These are phyloP conservation scores for Sporothrix sp. DNA, from an alignment of 2,329 filamentous ascomycete genomes.

Conservation along the genomic window DNA sequence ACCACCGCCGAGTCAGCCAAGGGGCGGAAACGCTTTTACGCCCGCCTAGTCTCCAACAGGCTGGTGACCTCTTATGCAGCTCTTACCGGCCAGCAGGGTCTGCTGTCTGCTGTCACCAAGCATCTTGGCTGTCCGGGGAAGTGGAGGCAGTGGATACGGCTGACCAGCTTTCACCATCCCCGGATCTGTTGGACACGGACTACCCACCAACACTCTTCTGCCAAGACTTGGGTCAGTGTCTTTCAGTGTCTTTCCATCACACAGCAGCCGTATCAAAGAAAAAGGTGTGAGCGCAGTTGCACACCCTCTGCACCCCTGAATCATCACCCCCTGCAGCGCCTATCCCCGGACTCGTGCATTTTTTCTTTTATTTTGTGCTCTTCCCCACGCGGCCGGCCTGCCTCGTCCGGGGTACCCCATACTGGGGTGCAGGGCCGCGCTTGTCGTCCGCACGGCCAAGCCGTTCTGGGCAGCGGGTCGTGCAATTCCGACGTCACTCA, in stretches of 20 bases:
- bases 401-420: not conserved
- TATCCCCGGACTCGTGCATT: not conserved
- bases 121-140: too few species aligned
- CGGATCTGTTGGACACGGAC: too few species aligned
- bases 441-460: not conserved
- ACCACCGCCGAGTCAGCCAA: too few species aligned
- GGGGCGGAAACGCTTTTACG: constrained; percentile 5
- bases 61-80: not conserved
- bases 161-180: too few species aligned
- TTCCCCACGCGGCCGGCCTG: not conserved
- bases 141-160: too few species aligned
- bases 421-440: not conserved
- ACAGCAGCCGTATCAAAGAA: not conserved
- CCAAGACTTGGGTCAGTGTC: not conserved
- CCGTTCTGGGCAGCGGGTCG: not conserved
- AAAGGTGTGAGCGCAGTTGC: not conserved
- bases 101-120: too few species aligned
- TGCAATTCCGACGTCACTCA: not conserved
- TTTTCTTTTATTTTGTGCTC: not conserved
- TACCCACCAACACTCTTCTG: not conserved
- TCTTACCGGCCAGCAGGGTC: too few species aligned
- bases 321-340: not conserved
- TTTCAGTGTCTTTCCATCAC: not conserved
- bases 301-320: not conserved
- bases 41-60: not conserved